Evolutionary conservation across 305 asterid species (phyloP).

Genomic region (Ajuga reptans): DNA sequence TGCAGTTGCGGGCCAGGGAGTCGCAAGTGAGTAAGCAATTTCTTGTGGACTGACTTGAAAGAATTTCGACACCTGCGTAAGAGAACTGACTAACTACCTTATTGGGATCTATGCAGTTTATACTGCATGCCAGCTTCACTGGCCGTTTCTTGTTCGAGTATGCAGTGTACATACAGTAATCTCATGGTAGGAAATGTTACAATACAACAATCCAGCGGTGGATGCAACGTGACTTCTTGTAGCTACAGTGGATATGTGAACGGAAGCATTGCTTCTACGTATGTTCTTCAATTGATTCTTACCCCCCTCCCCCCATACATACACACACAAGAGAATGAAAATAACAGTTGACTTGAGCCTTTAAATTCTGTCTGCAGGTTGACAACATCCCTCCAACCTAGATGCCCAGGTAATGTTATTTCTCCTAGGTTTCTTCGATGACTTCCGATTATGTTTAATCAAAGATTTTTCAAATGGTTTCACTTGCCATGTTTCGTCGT

Average conservation of each 20-base stretch:
- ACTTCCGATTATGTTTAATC: background rate
- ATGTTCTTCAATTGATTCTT: constrained; percentile 21
- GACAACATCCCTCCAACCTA: constrained; percentile 66
- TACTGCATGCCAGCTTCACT: constrained; percentile 85
- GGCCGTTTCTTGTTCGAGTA: constrained; percentile 94
- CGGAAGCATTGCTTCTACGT: constrained; percentile 71
- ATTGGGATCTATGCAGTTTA: constrained; percentile 43
- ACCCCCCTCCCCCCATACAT: background rate
- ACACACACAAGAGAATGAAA: background rate
- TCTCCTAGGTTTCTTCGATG: background rate
- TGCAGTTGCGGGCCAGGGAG: constrained; percentile 95
- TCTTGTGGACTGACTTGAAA: background rate
- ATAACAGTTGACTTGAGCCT: background rate
- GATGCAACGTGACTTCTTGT: constrained; percentile 94
- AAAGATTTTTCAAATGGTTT: background rate
- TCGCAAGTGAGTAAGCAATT: constrained; percentile 55
- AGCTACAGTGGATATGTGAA: constrained; percentile 71
- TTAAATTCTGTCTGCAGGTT: constrained; percentile 45
- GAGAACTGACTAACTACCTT: constrained; percentile 1
- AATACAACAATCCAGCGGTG: constrained; percentile 71
- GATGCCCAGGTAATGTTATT: constrained; percentile 72
- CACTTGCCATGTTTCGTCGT: background rate
- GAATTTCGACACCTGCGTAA: background rate
- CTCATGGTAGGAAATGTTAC: constrained; percentile 82
- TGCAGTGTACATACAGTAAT: constrained; percentile 85